These are phyloP conservation scores for Talinum fruticosum DNA, from an alignment of 148 eudicot genomes.

Conservation along the genomic window DNA sequence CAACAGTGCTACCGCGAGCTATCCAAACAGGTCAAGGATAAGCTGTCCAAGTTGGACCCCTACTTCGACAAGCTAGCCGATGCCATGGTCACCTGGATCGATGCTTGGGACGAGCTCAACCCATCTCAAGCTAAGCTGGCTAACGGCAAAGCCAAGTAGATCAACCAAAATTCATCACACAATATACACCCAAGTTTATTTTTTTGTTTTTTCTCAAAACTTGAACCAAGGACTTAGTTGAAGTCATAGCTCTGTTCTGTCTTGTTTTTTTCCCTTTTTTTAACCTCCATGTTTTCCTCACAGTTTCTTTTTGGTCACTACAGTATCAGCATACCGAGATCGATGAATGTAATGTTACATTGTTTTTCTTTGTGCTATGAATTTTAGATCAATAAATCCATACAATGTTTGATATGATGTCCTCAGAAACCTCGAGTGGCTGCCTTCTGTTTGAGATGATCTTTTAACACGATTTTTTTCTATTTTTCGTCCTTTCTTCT, in stretches of 20 bases:
- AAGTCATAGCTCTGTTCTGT: background rate
- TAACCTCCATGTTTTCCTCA: background rate
- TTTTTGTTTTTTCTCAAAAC: background rate
- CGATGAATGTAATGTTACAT: background rate
- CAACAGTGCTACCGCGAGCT: slow-evolving; percentile 57
- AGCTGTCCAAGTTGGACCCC: slow-evolving; percentile 43
- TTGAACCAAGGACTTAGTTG: background rate
- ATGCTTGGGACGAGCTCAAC: slow-evolving; percentile 65
- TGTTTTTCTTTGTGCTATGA: background rate
- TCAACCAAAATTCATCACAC: background rate
- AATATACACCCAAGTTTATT: background rate
- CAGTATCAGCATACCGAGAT: slow-evolving; percentile 2
- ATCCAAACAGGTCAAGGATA: slow-evolving; percentile 51
- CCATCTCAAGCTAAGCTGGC: slow-evolving; percentile 18
- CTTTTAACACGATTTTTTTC: background rate
- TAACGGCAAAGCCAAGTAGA: slow-evolving; percentile 25
- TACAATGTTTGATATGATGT: background rate
- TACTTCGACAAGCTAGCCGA: slow-evolving; percentile 59
- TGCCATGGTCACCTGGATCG: slow-evolving; percentile 63
- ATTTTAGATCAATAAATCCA: slow-evolving; percentile 10
- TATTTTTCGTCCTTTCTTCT: too few species aligned
- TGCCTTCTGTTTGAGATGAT: background rate
- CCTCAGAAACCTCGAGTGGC: background rate
- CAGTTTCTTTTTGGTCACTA: background rate
- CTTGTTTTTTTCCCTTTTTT: background rate